Percentiles rank a stretch among this genome's conserved stretches.
Evolutionary conservation across 768 basidiomycete genomes (phyloP).

Genomic region (Peribolospora kevripleyi): DNA sequence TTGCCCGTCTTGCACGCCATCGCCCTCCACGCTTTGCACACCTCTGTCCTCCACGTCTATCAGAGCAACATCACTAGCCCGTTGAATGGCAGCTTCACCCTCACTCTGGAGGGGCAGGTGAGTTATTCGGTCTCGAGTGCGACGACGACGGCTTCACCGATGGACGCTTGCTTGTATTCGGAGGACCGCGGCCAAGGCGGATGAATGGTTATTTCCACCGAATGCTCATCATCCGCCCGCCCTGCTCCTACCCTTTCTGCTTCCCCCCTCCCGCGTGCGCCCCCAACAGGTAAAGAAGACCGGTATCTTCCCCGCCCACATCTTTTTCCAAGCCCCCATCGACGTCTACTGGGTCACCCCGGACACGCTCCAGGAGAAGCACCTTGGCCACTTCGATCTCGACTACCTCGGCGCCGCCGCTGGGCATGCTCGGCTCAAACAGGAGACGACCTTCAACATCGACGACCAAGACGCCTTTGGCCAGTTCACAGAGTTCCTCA

Average conservation of each 20-base stretch:
- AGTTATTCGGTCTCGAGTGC: no score
- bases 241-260: no score
- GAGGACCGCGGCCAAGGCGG: no score
- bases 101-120: conserved; percentile 7
- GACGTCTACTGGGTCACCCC: conserved; percentile 33
- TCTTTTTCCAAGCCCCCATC: conserved; percentile 35
- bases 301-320: conserved; percentile 38
- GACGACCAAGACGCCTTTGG: conserved; percentile 34
- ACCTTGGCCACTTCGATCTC: conserved; percentile 34
- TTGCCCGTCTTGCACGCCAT: conserved; percentile 8
- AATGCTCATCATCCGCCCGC: no score
- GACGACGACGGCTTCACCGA: no score
- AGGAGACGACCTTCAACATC: conserved; percentile 35
- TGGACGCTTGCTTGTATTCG: no score
- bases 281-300: conserved; percentile 34
- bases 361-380: conserved; percentile 23
- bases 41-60: conserved; percentile 5
- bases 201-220: no score
- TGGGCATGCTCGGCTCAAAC: conserved; percentile 25
- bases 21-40: conserved; percentile 3
- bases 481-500: conserved; percentile 36
- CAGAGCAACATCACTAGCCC: conserved; percentile 6
- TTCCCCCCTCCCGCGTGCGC: no score
- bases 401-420: conserved; percentile 30
- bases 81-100: conserved; percentile 5